Percentiles rank a stretch among this genome's conserved stretches.
Conservation (phyloP, 2,329 filamentous ascomycete genomes). For the Fusarium sp. region DNA sequence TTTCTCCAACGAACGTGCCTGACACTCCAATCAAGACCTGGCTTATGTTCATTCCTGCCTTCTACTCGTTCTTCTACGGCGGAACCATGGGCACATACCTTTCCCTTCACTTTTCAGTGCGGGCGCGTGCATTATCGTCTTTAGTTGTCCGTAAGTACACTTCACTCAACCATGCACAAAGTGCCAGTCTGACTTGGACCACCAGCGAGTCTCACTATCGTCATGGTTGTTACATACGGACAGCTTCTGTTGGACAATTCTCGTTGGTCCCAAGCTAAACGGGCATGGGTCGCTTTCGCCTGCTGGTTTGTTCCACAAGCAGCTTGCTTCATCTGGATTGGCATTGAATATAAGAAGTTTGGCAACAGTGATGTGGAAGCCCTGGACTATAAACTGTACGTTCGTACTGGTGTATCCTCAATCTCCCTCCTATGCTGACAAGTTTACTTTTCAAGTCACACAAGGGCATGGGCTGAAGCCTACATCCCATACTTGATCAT, state of each 20-base stretch:
- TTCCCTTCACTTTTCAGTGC: not conserved
- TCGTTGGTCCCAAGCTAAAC: constrained; percentile 5
- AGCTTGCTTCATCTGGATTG: constrained; percentile 4
- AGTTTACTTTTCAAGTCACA: rapidly evolving
- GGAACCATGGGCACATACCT: constrained; percentile 16
- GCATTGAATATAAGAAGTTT: not conserved
- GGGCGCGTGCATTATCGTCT: constrained; percentile 5
- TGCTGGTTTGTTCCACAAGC: constrained; percentile 1
- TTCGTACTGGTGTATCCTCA: rapidly evolving
- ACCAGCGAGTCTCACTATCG: not conserved
- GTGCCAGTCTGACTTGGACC: rapidly evolving
- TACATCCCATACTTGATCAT: constrained; percentile 9
- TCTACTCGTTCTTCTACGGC: constrained; percentile 13
- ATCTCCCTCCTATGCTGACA: not conserved
- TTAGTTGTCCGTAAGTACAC: not conserved
- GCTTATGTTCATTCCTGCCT: constrained; percentile 1
- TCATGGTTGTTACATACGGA: not conserved
- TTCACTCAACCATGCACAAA: rapidly evolving
- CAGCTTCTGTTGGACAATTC: not conserved
- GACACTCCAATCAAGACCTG: not conserved
- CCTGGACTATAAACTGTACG: not conserved
- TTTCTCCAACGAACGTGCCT: not conserved
- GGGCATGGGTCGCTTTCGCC: constrained; percentile 6
- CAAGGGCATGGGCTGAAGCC: not conserved
- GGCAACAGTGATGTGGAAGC: not conserved